These are phyloP conservation scores for Penicillium verrucosum DNA, from an alignment of 2,329 filamentous ascomycete genomes.

Conservation along the genomic window DNA sequence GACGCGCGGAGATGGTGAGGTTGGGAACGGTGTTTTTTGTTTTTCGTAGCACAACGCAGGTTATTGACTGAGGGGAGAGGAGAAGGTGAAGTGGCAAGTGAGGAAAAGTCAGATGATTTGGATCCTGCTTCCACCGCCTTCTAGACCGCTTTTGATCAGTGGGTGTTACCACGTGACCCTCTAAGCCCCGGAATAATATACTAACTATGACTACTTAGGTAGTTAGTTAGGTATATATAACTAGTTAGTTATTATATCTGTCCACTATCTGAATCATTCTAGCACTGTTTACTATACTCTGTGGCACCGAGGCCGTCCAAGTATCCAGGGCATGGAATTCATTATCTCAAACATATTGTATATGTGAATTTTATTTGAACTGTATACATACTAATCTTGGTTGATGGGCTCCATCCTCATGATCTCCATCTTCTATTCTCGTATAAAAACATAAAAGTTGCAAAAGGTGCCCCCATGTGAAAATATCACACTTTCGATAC, in stretches of 20 bases:
- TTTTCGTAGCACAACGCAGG: background rate
- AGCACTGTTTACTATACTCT: background rate
- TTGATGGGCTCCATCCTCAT: background rate
- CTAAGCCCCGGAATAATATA: no score
- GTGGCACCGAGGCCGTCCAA: background rate
- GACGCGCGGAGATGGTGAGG: background rate
- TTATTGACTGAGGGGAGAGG: background rate
- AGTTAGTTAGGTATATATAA: no score
- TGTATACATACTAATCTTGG: background rate
- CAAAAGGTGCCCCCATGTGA: background rate
- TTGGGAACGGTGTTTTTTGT: background rate
- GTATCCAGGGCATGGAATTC: background rate
- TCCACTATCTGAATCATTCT: no score
- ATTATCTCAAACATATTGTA: background rate
- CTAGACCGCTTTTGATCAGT: constrained; percentile 11
- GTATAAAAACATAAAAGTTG: background rate
- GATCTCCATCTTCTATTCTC: background rate
- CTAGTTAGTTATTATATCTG: background rate
- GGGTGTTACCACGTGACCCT: background rate
- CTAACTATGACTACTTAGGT: no score
- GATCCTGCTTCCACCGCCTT: constrained; percentile 7
- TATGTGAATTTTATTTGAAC: background rate
- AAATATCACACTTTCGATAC: background rate
- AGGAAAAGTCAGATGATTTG: constrained; percentile 20
- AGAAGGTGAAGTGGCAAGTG: constrained; percentile 10